Percentiles rank a stretch among this genome's conserved stretches.
Evolutionary conservation across 164 flowering plant species (phyloP).

Genomic region (Stephania yunnanensis): DNA sequence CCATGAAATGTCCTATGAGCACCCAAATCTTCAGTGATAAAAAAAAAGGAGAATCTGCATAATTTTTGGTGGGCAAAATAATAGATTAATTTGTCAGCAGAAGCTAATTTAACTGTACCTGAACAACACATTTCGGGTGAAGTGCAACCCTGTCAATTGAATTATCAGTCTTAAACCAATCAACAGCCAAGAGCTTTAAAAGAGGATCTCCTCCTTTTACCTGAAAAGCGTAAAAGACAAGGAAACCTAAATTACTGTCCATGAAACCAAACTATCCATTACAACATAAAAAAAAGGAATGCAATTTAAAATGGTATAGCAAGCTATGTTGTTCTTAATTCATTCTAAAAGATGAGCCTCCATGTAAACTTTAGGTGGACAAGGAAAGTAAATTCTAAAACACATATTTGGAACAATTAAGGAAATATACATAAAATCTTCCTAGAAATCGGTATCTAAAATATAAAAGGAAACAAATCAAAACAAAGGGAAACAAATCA

Average conservation of each 20-base stretch:
- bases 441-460: no score
- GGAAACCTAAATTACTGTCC: background rate
- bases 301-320: background rate
- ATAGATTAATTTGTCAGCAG: background rate
- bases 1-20: background rate
- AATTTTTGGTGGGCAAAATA: background rate
- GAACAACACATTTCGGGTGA: slow-evolving; percentile 72
- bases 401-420: no score
- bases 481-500: no score
- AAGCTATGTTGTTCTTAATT: background rate
- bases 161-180: slow-evolving; percentile 76
- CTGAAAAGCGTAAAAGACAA: slow-evolving; percentile 32
- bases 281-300: background rate
- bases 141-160: slow-evolving; percentile 50
- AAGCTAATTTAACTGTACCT: slow-evolving; percentile 38
- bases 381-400: background rate
- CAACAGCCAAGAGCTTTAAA: slow-evolving; percentile 87
- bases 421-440: no score
- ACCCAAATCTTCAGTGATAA: background rate
- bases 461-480: no score
- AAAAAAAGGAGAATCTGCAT: background rate
- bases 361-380: background rate
- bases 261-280: background rate
- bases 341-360: background rate
- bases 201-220: slow-evolving; percentile 85